Conservation (phyloP, 2,329 filamentous ascomycete species). For the Didymella keratinophila region DNA sequence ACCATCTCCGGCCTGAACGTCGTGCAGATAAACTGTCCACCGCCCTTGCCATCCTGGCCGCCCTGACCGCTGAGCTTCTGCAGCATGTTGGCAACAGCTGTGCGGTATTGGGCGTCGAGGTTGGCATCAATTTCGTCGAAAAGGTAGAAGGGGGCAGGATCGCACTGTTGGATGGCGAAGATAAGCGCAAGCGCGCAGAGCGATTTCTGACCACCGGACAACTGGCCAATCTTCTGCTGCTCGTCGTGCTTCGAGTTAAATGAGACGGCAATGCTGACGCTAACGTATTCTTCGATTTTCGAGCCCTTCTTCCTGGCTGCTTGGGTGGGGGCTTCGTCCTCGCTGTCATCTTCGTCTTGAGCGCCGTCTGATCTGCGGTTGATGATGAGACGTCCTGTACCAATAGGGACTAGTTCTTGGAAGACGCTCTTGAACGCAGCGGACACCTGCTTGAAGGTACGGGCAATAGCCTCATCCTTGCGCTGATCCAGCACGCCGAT, state of each 20-base stretch:
- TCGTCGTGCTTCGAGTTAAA: constrained; percentile 99
- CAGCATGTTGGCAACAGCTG: constrained; percentile 89
- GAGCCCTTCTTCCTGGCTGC: constrained; percentile 29
- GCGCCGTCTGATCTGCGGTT: constrained; percentile 85
- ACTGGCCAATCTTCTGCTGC: constrained; percentile 95
- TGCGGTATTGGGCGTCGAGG: constrained; percentile 95
- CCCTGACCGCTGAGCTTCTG: constrained; percentile 60
- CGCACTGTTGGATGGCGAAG: constrained; percentile 97
- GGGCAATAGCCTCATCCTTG: constrained; percentile 97
- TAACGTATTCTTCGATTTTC: constrained; percentile 91
- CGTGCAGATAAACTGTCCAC: constrained; percentile 94
- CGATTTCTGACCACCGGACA: constrained; percentile 97
- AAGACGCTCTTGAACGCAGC: constrained; percentile 93
- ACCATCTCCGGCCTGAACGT: constrained; percentile 98
- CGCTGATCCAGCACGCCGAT: constrained; percentile 91
- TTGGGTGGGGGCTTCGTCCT: constrained; percentile 47
- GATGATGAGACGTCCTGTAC: constrained; percentile 89
- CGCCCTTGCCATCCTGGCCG: constrained; percentile 54
- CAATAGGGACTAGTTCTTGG: constrained; percentile 91
- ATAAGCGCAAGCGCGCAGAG: constrained; percentile 96
- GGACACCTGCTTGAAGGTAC: constrained; percentile 97
- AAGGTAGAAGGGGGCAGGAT: constrained; percentile 97
- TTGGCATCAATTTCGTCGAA: constrained; percentile 99
- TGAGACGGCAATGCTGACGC: constrained; percentile 94
- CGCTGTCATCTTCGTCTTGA: constrained; percentile 65